Base-by-base conservation (phyloP, 179 eudicot genomes). In the Amaranthus tricolor region DNA sequence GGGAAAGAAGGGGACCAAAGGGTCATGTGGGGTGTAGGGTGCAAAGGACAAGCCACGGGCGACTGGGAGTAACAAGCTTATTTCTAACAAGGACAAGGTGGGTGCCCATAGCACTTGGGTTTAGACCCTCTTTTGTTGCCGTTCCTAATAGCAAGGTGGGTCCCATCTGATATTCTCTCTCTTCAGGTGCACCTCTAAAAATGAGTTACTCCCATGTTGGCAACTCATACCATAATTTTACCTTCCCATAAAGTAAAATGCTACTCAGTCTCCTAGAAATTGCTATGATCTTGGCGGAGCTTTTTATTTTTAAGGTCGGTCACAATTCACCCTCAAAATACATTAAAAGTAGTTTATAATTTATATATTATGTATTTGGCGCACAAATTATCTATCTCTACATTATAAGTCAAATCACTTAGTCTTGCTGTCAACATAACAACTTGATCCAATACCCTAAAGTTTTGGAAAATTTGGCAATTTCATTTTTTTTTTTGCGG, bases 21-120 rank as follows among this genome's bases (percentile, higher is more conserved):
- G 76, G 78, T 74, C 78, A 79, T 88, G 91, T 80, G 91, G 83
- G 75, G 75, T 62, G 81, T 79, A 77, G 70, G 13, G 48, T 74
- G 76, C 76, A 68, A 62, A 74, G 84, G 85, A 73, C 84, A 84
- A 67, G 74, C 74, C 85, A 82, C 64, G 80, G 87, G 82, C 54
- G 69, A 82, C 80, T 86, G 74, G 71, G 82, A 71, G 61, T 78
- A 31, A 31, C 1, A 24, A 69, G 65, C 65, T 66, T 53, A 69
- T 63, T 72, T 53, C 52, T 43, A 60, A 48, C 54, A 72, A 76
- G 77, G 86, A 84, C 85, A 86, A 71, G 68, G 81, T 62, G 75
- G 87, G 89, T 56, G 53, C 84, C 82, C 62, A 79, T 21, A 47
- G 59, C 88, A 86, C 77, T 66, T 80, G 79, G 81, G 72, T 62